Evolutionary conservation across 768 basidiomycete genomes (phyloP).

Genomic region (Kwoniella mangroviensis): DNA sequence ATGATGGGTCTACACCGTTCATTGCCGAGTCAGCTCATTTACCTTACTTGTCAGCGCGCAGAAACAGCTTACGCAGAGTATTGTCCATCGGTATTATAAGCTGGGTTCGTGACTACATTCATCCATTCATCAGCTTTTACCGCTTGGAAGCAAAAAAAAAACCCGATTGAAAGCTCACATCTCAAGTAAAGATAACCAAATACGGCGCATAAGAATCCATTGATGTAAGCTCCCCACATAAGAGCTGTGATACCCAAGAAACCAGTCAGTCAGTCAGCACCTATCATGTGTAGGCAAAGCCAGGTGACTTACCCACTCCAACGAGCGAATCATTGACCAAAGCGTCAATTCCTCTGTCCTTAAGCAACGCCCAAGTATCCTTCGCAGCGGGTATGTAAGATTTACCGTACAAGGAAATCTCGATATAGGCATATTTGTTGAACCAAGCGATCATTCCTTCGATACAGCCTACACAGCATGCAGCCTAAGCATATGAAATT

Average conservation of each 20-base stretch:
- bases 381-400: constrained; percentile 78
- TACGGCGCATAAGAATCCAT: constrained; percentile 73
- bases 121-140: constrained; percentile 16
- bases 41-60: too few relatives aligned
- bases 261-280: too few relatives aligned
- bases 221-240: constrained; percentile 79
- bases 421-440: constrained; percentile 64
- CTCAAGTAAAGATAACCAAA: constrained; percentile 79
- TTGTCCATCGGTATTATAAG: constrained; percentile 74
- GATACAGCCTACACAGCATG: constrained; percentile 75
- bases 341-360: constrained; percentile 76
- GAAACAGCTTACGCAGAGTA: constrained; percentile 65
- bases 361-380: constrained; percentile 78
- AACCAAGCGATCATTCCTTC: constrained; percentile 75
- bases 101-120: constrained; percentile 63
- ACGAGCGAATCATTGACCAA: constrained; percentile 82
- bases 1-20: constrained; percentile 63
- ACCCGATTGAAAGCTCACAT: constrained; percentile 61
- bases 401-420: constrained; percentile 73
- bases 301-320: constrained; percentile 74
- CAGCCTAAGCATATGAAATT: constrained; percentile 59
- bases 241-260: too few relatives aligned
- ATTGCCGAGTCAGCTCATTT: background rate
- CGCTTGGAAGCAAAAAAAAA: background rate
- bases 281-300: too few relatives aligned